These are phyloP conservation scores for Talaromyces pinophilus DNA, from an alignment of 2,329 filamentous ascomycete genomes.

Conservation along the genomic window DNA sequence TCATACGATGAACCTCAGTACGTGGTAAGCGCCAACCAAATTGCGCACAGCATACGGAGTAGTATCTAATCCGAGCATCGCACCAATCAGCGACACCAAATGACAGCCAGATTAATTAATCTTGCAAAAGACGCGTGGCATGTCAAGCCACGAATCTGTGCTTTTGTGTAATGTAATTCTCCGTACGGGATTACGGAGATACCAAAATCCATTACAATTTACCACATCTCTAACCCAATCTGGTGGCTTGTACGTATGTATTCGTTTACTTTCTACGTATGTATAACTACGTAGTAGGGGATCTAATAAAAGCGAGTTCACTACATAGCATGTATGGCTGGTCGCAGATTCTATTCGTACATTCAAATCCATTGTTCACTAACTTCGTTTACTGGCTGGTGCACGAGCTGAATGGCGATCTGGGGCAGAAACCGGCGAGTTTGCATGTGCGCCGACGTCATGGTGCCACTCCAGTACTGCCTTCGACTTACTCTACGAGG, in stretches of 20 bases:
- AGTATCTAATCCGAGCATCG: background rate
- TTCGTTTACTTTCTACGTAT: background rate
- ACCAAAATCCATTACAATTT: background rate
- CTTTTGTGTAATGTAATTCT: background rate
- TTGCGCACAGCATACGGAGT: background rate
- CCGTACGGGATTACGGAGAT: background rate
- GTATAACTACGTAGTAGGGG: too few relatives aligned
- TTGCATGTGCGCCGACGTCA: background rate
- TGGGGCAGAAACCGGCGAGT: background rate
- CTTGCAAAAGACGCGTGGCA: conserved; percentile 10
- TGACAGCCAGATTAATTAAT: background rate
- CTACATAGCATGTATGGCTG: background rate
- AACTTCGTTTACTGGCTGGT: background rate
- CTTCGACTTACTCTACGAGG: too few relatives aligned
- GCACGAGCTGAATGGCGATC: background rate
- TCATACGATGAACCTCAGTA: background rate
- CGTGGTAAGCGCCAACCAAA: background rate
- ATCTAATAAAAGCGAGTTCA: background rate
- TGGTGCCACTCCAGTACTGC: background rate
- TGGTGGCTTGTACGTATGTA: background rate
- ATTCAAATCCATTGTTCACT: background rate
- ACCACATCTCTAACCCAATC: background rate
- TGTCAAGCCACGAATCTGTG: conserved; percentile 10
- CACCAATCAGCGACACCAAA: background rate
- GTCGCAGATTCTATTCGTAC: background rate